Evolutionary conservation across 331 rosid genomes (phyloP).

Genomic region (Ulmus americana): DNA sequence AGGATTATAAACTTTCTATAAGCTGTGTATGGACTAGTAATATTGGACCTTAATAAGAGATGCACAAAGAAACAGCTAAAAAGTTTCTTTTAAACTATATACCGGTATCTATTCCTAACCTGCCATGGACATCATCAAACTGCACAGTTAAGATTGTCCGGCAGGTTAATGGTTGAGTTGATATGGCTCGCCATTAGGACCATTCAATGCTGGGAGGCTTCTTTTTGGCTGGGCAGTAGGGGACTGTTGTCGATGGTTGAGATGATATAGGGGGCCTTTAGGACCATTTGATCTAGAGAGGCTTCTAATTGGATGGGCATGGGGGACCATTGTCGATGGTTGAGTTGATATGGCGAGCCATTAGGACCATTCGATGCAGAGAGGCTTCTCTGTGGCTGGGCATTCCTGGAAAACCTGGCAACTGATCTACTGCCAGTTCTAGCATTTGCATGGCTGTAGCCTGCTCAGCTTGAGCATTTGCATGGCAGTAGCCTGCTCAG

Average conservation of each 20-base stretch:
- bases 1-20: no score
- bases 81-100: neutral
- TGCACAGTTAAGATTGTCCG: slow-evolving; percentile 13
- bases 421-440: slow-evolving; percentile 14
- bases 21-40: no score
- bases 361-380: slow-evolving; percentile 32
- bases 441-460: slow-evolving; percentile 13
- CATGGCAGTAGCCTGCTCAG: no score
- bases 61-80: neutral
- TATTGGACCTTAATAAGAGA: no score
- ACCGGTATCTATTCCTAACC: neutral
- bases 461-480: no score
- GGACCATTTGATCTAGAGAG: no score
- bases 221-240: no score
- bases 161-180: neutral
- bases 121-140: neutral
- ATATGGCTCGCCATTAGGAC: no score
- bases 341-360: slow-evolving; percentile 27
- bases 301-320: no score
- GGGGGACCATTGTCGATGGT: slow-evolving; percentile 18
- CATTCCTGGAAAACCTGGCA: slow-evolving; percentile 18
- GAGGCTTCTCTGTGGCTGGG: slow-evolving; percentile 26
- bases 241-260: no score
- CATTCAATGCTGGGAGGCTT: no score
- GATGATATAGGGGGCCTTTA: no score